A percentile compares a stretch with the other conserved stretches of the same genome.
Conservation (phyloP, 768 basidiomycete genomes). For the Pleurotus salmoneostramineus region DNA sequence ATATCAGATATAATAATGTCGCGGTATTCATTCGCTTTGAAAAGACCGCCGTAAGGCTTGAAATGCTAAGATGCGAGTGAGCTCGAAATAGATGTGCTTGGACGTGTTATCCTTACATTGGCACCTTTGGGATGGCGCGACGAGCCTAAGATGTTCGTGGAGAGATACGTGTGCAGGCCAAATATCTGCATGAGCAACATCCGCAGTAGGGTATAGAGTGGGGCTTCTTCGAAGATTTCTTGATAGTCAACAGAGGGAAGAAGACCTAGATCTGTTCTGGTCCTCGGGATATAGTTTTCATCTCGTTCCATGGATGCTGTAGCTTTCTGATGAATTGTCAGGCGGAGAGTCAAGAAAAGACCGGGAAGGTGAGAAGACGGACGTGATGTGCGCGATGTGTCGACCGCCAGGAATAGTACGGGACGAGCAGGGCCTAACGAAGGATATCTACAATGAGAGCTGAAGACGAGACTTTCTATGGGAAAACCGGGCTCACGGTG, state of each 20-base stretch:
- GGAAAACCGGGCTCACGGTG: constrained; percentile 27
- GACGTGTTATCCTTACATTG: constrained; percentile 10
- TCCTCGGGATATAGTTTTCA: too few species aligned
- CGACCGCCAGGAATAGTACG: constrained; percentile 65
- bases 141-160: constrained; percentile 42
- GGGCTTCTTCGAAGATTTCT: too few species aligned
- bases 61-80: constrained; percentile 34
- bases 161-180: constrained; percentile 49
- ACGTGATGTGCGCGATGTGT: constrained; percentile 41
- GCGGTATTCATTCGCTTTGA: constrained; percentile 41
- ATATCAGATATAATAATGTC: constrained; percentile 46
- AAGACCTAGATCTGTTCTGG: too few species aligned
- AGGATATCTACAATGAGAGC: neutral
- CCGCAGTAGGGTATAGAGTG: constrained; percentile 13
- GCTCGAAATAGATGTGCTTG: neutral
- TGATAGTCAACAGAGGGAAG: neutral
- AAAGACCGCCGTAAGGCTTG: constrained; percentile 42
- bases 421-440: constrained; percentile 52
- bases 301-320: too few species aligned
- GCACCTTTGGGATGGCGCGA: constrained; percentile 37
- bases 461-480: neutral
- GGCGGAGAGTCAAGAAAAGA: too few species aligned
- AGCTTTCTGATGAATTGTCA: too few species aligned
- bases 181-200: constrained; percentile 50
- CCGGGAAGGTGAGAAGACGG: constrained; percentile 16